Conservation (phyloP, 306 rosid species). For the Citrullus mucosospermus region DNA sequence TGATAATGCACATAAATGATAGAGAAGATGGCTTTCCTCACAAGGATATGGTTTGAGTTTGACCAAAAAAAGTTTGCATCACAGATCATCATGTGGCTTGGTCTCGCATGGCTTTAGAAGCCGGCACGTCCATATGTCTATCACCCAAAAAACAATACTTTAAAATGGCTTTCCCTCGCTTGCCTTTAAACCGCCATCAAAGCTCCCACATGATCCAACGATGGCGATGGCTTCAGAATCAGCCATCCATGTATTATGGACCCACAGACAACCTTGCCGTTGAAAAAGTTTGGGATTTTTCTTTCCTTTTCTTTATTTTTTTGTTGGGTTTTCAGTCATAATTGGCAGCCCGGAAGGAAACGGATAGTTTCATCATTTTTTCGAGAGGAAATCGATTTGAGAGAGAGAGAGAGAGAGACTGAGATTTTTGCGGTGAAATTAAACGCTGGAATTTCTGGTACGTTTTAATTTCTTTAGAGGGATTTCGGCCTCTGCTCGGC, state of each 20-base stretch:
- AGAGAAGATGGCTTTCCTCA: not conserved
- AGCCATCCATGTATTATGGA: not conserved
- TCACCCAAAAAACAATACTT: not conserved
- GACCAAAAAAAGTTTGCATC: not conserved
- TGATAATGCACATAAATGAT: not conserved
- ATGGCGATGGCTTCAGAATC: not conserved
- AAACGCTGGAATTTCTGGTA: constrained; percentile 23
- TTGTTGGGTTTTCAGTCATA: not conserved
- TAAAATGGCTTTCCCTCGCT: not conserved
- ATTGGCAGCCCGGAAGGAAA: not conserved
- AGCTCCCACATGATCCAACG: not conserved
- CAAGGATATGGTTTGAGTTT: not conserved
- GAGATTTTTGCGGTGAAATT: constrained; percentile 6
- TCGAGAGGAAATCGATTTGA: not conserved
- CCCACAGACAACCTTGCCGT: constrained; percentile 18
- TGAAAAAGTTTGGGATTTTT: not conserved
- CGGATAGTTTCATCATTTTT: not conserved
- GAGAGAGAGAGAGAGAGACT: not conserved
- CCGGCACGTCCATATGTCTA: not conserved
- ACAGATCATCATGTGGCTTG: not conserved
- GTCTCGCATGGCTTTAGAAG: not conserved
- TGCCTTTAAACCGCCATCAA: not conserved
- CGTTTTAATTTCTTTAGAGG: constrained; percentile 11
- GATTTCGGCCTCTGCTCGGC: constrained; percentile 23
- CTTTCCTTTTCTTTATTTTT: not conserved